phyloP scores from a whole-genome alignment of 2,329 filamentous ascomycete species.

The Pyricularia sp. region DNA sequence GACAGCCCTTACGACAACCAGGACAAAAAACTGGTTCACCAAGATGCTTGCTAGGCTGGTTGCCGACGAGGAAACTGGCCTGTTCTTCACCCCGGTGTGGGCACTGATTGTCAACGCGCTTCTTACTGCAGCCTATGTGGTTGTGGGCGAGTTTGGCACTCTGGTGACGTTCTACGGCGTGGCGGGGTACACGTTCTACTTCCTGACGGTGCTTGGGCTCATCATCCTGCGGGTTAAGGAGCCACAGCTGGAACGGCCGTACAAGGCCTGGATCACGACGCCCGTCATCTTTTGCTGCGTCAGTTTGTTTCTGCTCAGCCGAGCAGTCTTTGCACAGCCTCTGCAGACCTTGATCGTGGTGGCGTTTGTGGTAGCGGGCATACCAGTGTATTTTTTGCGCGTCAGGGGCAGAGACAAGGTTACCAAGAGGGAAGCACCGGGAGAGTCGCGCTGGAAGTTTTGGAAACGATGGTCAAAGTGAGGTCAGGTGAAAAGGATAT shows the following conservation, averaged over 20 bases:
- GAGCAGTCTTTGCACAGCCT: constrained; percentile 83
- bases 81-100: constrained; percentile 90
- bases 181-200: constrained; percentile 95
- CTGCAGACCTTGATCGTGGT: constrained; percentile 81
- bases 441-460: constrained; percentile 43
- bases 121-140: constrained; percentile 64
- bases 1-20: constrained; percentile 26
- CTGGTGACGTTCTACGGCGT: constrained; percentile 96
- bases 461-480: constrained; percentile 31
- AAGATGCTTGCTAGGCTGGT: constrained; percentile 49
- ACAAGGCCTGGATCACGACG: constrained; percentile 92
- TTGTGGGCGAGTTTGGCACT: constrained; percentile 81
- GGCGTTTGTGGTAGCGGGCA: constrained; percentile 67
- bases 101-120: constrained; percentile 71
- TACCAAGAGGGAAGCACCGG: constrained; percentile 26
- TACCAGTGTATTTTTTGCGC: constrained; percentile 83
- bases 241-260: constrained; percentile 77
- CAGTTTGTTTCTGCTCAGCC: constrained; percentile 76
- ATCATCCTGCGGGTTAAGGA: constrained; percentile 83
- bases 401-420: constrained; percentile 50
- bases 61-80: constrained; percentile 62
- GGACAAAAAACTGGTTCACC: constrained; percentile 41
- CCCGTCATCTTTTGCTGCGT: constrained; percentile 98
- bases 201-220: constrained; percentile 81
- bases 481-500: neutral